Base-by-base conservation (phyloP, 768 basidiomycete genomes). In the Steccherinum ochraceum region DNA sequence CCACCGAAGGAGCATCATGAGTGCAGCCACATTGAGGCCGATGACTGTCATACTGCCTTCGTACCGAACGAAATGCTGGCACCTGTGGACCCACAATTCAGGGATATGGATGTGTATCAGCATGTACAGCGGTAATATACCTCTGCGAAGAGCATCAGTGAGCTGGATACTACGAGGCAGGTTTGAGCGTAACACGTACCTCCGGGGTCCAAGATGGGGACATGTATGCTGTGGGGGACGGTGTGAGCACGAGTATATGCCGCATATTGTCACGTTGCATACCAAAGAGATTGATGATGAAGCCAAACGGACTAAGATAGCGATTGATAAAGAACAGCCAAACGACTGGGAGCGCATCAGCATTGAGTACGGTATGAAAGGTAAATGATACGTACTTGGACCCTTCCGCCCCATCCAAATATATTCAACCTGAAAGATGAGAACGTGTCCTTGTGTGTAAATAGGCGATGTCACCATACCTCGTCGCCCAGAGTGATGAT, bases 301-400 rank as follows among this genome's bases (percentile, higher is more conserved):
- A 84, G 0, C 78, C 79, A 2, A 84, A 64, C 0, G 82, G 82
- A 0, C 78, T 82, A 18, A 84, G 64, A 57, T 85, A 85, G 21
- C 83, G 77, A 56, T 84, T 84, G 81, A 74, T 19, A 13, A 72
- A 56, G 52, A 74, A 74, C 24, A 74, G 56, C 26, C 57, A 70
- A 18, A 56, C 52, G 45, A 65, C 72, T 73, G n/a, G 69, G 13
- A 12, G 30, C 1, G 41, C 4, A 4, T 4, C 16, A 12, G 49
- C 4, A 11, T 4, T 2, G 5, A 11, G 2, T 24, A 51, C 25
- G 4, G 20, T 30, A 18, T 1, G 24, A 40, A 5, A 41, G 24
- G 3, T 20, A 40, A 40, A 43, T 26, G n/a, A 24, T 5, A 68
- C 77, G 60, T 51, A 81, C 79, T 62, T 3, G 19, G 61, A 2